Conservation (phyloP, 495 filamentous ascomycete genomes). For the Penicillium canariense region DNA sequence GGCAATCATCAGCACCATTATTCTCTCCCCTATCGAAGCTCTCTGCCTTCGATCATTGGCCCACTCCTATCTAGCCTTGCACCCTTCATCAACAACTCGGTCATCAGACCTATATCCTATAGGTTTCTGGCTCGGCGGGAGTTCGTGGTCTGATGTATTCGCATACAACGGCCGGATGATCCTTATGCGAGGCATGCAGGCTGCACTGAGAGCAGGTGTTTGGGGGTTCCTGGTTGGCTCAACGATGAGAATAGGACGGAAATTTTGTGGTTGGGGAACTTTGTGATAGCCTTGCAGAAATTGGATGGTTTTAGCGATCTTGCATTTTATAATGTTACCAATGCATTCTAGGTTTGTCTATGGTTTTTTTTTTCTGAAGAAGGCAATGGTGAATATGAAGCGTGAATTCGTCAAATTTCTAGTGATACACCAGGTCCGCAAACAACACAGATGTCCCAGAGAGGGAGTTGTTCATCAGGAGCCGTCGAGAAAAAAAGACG, state of each 20-base stretch:
- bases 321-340: not conserved
- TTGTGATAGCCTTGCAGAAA: slow-evolving; percentile 23
- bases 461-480: not conserved
- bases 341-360: not conserved
- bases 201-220: slow-evolving; percentile 41
- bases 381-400: not conserved
- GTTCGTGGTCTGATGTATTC: slow-evolving; percentile 33
- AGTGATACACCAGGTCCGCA: slow-evolving; percentile 6
- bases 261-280: slow-evolving; percentile 47
- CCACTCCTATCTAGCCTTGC: slow-evolving; percentile 36
- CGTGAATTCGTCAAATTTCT: slow-evolving; percentile 11
- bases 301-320: not conserved
- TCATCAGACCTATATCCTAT: slow-evolving; percentile 34
- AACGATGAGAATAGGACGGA: slow-evolving; percentile 46
- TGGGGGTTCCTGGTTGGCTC: slow-evolving; percentile 45
- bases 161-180: slow-evolving; percentile 45
- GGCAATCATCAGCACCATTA: slow-evolving; percentile 37
- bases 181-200: slow-evolving; percentile 47
- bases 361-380: not conserved
- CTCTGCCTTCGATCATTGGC: slow-evolving; percentile 48
- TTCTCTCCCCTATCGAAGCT: slow-evolving; percentile 49
- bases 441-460: not conserved
- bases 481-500: not conserved
- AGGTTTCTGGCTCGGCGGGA: slow-evolving; percentile 42
- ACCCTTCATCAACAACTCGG: slow-evolving; percentile 19